Evolutionary conservation across 2,329 filamentous ascomycete species (phyloP).

Genomic region (Xylaria sp.): DNA sequence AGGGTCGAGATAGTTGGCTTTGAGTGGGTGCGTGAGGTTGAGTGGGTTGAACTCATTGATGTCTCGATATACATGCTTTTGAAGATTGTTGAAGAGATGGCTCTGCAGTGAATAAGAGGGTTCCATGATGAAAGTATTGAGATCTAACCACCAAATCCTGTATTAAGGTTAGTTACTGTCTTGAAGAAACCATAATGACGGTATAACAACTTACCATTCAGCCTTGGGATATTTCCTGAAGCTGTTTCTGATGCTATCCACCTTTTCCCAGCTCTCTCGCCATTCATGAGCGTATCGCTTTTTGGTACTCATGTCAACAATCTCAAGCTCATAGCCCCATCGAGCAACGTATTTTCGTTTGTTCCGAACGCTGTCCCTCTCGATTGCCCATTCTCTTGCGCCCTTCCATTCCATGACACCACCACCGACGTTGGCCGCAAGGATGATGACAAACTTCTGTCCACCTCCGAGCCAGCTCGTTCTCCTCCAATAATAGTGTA

Average conservation of each 20-base stretch:
- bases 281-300: slow-evolving; percentile 99
- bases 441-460: slow-evolving; percentile 90
- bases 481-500: slow-evolving; percentile 74
- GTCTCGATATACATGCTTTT: slow-evolving; percentile 83
- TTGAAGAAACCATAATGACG: neutral
- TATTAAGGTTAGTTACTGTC: slow-evolving; percentile 25
- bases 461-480: slow-evolving; percentile 81
- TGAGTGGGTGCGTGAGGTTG: slow-evolving; percentile 87
- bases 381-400: slow-evolving; percentile 96
- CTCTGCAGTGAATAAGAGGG: slow-evolving; percentile 87
- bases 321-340: slow-evolving; percentile 96
- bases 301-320: slow-evolving; percentile 98
- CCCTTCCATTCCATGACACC: slow-evolving; percentile 99
- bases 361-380: slow-evolving; percentile 94
- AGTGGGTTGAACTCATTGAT: slow-evolving; percentile 97
- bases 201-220: slow-evolving; percentile 77
- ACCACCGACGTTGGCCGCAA: slow-evolving; percentile 92
- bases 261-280: slow-evolving; percentile 99
- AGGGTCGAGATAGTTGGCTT: slow-evolving; percentile 78
- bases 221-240: slow-evolving; percentile 95
- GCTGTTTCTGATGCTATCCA: slow-evolving; percentile 87
- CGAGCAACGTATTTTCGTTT: slow-evolving; percentile 86
- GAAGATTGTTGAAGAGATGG: slow-evolving; percentile 87
- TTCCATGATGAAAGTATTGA: slow-evolving; percentile 99
- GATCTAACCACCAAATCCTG: slow-evolving; percentile 99